Conservation (phyloP, 352 stramenopile species). For the Phytophthora sp. region DNA sequence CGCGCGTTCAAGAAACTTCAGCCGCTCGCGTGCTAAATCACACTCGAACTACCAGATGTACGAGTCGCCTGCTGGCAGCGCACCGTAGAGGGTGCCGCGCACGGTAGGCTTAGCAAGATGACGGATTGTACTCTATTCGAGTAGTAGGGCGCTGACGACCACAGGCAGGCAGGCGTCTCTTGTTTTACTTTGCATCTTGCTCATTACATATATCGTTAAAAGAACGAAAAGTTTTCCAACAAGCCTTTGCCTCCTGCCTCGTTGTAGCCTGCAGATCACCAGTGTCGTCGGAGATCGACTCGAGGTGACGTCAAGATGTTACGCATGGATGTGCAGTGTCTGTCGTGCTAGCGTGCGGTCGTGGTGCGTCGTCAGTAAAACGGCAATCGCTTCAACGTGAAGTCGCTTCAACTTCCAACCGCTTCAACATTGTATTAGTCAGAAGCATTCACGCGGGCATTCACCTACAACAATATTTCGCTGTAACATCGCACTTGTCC, state of each 20-base stretch:
- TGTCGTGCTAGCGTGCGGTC: not conserved
- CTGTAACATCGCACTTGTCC: not conserved
- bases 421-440: constrained; percentile 8
- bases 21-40: constrained; percentile 66
- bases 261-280: too few relatives aligned
- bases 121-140: constrained; percentile 28
- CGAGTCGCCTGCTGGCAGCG: constrained; percentile 60
- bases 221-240: constrained; percentile 26
- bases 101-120: constrained; percentile 22
- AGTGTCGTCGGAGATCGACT: too few relatives aligned
- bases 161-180: constrained; percentile 1
- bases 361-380: not conserved
- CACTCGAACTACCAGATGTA: constrained; percentile 78
- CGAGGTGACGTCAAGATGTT: too few relatives aligned
- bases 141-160: constrained; percentile 9
- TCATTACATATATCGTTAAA: constrained; percentile 34
- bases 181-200: constrained; percentile 35
- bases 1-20: constrained; percentile 65
- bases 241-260: not conserved
- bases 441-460: too few relatives aligned
- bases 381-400: not conserved
- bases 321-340: too few relatives aligned
- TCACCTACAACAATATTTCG: too few relatives aligned
- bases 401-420: not conserved
- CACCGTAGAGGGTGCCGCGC: constrained; percentile 37